Percentiles rank a stretch among this genome's conserved stretches.
These are phyloP conservation scores for Daedaleopsis nitida DNA, from an alignment of 768 basidiomycete genomes.

Conservation along the genomic window DNA sequence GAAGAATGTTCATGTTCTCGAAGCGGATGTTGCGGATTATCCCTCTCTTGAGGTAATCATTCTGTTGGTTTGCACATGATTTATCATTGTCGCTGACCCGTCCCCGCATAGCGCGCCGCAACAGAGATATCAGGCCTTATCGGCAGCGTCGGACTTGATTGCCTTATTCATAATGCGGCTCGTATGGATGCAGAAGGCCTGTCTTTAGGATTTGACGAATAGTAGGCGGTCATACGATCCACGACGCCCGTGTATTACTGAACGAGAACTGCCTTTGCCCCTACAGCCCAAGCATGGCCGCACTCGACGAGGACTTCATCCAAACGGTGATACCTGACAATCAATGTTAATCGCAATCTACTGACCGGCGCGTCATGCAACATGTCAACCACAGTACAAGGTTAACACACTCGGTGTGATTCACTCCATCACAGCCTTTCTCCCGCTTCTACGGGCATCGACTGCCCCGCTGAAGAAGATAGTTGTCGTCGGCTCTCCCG, in stretches of 20 bases:
- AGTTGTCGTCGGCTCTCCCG: conserved; percentile 33
- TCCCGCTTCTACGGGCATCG: conserved; percentile 39
- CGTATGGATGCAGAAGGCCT: not conserved
- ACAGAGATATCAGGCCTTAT: not conserved
- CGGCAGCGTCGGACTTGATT: not conserved
- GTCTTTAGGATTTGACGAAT: not conserved
- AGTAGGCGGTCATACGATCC: not conserved
- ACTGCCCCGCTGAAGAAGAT: conserved; percentile 33
- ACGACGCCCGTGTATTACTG: not conserved
- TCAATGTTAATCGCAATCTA: too few species aligned
- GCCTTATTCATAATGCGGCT: conserved; percentile 6
- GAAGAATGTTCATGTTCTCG: conserved; percentile 35
- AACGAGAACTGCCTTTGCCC: too few species aligned
- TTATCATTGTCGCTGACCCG: too few species aligned
- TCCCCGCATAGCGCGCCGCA: not conserved
- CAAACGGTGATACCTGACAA: not conserved
- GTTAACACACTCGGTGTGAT: conserved; percentile 40
- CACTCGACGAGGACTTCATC: conserved; percentile 8
- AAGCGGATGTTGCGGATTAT: conserved; percentile 38
- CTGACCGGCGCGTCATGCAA: not conserved
- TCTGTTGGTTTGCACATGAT: not conserved
- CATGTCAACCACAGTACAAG: conserved; percentile 26
- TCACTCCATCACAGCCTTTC: conserved; percentile 37
- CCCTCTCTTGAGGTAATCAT: conserved; percentile 31
- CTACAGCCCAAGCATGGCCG: not conserved